phyloP scores from a whole-genome alignment of 495 filamentous ascomycete species.

The Trichocladium antarcticum region DNA sequence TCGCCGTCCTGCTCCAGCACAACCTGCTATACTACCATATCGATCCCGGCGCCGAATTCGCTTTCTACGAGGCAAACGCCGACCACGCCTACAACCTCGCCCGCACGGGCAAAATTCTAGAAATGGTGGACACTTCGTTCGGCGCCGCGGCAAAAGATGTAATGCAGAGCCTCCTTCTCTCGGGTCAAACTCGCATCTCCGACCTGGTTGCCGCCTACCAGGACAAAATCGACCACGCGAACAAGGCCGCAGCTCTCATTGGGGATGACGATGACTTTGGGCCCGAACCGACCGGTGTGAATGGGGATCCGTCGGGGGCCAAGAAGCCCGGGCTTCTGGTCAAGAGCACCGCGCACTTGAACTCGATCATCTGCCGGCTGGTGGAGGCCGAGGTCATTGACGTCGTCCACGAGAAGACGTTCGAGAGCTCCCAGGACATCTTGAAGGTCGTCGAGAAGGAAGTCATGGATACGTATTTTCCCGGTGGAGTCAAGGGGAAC shows the following conservation, averaged over 20 bases:
- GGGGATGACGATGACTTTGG: conserved; percentile 12
- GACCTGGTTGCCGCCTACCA: conserved; percentile 49
- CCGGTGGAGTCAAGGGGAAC: conserved; percentile 34
- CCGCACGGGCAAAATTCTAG: conserved; percentile 71
- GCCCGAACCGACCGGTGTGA: conserved; percentile 13
- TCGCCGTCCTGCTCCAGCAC: conserved; percentile 77
- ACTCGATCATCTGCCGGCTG: conserved; percentile 33
- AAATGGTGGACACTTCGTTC: conserved; percentile 56
- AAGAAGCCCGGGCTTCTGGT: conserved; percentile 18
- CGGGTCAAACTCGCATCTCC: conserved; percentile 64
- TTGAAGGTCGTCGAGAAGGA: conserved; percentile 32
- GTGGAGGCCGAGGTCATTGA: conserved; percentile 38
- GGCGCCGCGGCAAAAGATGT: conserved; percentile 59
- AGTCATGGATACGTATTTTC: conserved; percentile 30
- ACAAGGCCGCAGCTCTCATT: conserved; percentile 13
- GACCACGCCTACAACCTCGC: conserved; percentile 65
- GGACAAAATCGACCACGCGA: conserved; percentile 25
- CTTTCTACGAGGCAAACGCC: conserved; percentile 71
- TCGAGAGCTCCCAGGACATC: conserved; percentile 32
- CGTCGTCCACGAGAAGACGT: conserved; percentile 27
- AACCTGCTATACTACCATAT: conserved; percentile 70
- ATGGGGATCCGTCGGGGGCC: conserved; percentile 13
- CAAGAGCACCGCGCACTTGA: conserved; percentile 27
- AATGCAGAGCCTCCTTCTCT: conserved; percentile 59
- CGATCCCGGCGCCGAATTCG: conserved; percentile 48